Evolutionary conservation across 768 basidiomycete species (phyloP).

Genomic region (Phallus indusiatus): DNA sequence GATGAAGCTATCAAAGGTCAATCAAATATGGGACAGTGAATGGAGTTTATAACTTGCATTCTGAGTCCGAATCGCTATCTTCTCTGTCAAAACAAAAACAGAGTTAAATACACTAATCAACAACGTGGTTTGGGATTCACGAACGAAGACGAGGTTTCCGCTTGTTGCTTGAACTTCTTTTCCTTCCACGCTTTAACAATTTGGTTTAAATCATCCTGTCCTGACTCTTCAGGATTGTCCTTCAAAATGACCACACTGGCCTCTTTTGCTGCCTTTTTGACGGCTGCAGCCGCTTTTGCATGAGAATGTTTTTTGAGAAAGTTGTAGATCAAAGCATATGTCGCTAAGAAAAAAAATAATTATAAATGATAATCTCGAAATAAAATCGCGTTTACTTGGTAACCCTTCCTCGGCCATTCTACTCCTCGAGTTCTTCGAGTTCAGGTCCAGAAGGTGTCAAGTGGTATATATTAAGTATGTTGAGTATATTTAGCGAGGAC

Average conservation of each 20-base stretch:
- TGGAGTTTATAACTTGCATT: slow-evolving; percentile 1
- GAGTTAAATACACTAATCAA: not conserved
- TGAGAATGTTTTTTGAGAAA: slow-evolving; percentile 63
- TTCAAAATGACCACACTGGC: slow-evolving; percentile 44
- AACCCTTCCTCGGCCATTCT: not conserved
- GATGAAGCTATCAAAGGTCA: not conserved
- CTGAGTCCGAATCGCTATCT: slow-evolving; percentile 1
- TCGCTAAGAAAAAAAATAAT: slow-evolving; percentile 33
- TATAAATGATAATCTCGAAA: not conserved
- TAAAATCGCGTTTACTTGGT: not conserved
- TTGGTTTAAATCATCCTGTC: slow-evolving; percentile 47
- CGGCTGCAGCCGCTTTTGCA: slow-evolving; percentile 57
- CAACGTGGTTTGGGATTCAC: not conserved
- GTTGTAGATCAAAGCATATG: slow-evolving; percentile 66
- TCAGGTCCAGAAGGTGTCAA: no score
- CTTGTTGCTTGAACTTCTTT: slow-evolving; percentile 18
- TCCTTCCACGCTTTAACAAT: slow-evolving; percentile 60
- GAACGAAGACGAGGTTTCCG: not conserved
- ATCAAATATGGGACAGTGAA: not conserved
- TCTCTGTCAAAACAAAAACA: not conserved
- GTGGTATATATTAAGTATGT: no score
- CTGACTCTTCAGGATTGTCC: slow-evolving; percentile 31
- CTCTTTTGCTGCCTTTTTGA: slow-evolving; percentile 65
- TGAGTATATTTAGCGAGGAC: not conserved
- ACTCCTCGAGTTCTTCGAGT: not conserved